Conservation (phyloP, 2,329 filamentous ascomycete genomes). For the Thelonectria blattea region DNA sequence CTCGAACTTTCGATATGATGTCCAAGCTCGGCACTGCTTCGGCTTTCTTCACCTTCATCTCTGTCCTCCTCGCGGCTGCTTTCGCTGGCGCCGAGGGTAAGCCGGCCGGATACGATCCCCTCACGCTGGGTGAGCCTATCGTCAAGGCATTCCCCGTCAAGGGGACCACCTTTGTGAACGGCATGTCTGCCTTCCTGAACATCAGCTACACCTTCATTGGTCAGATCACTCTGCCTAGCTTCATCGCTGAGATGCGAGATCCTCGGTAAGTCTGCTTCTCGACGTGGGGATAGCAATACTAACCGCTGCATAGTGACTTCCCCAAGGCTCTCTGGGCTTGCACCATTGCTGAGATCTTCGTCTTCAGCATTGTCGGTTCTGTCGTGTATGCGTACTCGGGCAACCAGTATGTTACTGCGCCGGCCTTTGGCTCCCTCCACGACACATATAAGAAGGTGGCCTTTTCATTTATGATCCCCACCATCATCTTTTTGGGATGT, state of each 20-base stretch:
- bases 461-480: slow-evolving; percentile 96
- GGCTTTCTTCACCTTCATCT: slow-evolving; percentile 88
- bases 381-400: slow-evolving; percentile 89
- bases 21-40: slow-evolving; percentile 80
- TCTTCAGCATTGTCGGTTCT: slow-evolving; percentile 82
- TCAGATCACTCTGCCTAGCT: slow-evolving; percentile 90
- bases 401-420: slow-evolving; percentile 85
- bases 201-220: slow-evolving; percentile 97
- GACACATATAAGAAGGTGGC: slow-evolving; percentile 84
- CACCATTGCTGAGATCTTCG: slow-evolving; percentile 84
- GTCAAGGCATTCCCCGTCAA: slow-evolving; percentile 71
- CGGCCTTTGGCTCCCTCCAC: slow-evolving; percentile 84
- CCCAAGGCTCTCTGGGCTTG: slow-evolving; percentile 92
- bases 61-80: slow-evolving; percentile 81
- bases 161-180: slow-evolving; percentile 80
- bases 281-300: not conserved
- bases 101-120: slow-evolving; percentile 69
- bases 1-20: slow-evolving; percentile 82
- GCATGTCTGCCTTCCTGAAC: slow-evolving; percentile 89
- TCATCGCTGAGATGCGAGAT: slow-evolving; percentile 91
- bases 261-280: slow-evolving; percentile 48
- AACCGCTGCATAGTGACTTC: slow-evolving; percentile 68
- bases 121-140: slow-evolving; percentile 63
- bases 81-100: slow-evolving; percentile 80
- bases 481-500: slow-evolving; percentile 89